These are phyloP conservation scores for Corymbia maculata DNA, from an alignment of 345 rosid species.

Conservation along the genomic window DNA sequence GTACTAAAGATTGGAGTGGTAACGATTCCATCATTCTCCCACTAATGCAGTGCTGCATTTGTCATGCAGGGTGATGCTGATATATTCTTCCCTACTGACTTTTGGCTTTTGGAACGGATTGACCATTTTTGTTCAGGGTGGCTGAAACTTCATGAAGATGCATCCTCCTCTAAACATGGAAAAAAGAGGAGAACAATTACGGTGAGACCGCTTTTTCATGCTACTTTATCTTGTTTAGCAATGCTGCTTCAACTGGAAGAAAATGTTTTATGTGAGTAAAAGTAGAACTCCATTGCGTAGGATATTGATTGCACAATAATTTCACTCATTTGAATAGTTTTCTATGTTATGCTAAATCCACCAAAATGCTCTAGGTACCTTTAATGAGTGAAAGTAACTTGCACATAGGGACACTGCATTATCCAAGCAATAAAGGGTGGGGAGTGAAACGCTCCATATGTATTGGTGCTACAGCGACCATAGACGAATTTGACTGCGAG, in stretches of 20 bases:
- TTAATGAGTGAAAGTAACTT: not conserved
- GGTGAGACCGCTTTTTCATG: conserved; percentile 33
- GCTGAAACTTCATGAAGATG: conserved; percentile 38
- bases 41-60: not conserved
- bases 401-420: not conserved
- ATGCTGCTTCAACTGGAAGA: not conserved
- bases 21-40: not conserved
- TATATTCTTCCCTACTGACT: conserved; percentile 92
- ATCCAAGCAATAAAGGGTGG: not conserved
- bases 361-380: not conserved
- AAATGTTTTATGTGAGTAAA: not conserved
- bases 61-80: conserved; percentile 88
- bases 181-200: conserved; percentile 80
- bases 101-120: conserved; percentile 81
- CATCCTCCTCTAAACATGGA: conserved; percentile 52
- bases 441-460: not conserved
- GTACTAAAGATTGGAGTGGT: not conserved
- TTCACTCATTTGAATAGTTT: not conserved
- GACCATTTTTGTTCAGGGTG: conserved; percentile 92
- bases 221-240: not conserved
- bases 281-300: not conserved
- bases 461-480: not conserved
- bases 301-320: not conserved
- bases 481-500: not conserved
- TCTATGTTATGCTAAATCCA: not conserved